These are phyloP conservation scores for Ophiocordyceps camponoti-saundersi DNA, from an alignment of 2,329 filamentous ascomycete genomes.

Conservation along the genomic window DNA sequence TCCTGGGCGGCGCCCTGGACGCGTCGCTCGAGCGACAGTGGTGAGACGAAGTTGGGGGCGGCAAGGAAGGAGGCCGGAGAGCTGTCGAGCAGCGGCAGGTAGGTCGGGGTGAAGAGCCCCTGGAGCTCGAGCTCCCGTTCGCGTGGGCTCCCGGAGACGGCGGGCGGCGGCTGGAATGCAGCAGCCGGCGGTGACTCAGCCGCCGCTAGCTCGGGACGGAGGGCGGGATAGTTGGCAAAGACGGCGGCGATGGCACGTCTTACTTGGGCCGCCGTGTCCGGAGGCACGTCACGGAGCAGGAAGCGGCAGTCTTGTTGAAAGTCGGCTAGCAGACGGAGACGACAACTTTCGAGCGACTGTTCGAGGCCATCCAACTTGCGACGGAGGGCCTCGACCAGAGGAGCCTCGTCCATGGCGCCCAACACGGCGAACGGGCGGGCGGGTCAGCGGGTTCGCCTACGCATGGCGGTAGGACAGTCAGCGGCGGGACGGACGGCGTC, in stretches of 20 bases:
- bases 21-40: slow-evolving; percentile 2
- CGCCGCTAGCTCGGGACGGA: slow-evolving; percentile 19
- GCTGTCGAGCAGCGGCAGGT: slow-evolving; percentile 42
- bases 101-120: slow-evolving; percentile 45
- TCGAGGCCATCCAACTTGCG: slow-evolving; percentile 39
- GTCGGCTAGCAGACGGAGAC: slow-evolving; percentile 37
- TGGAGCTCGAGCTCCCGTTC: slow-evolving; percentile 42
- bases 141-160: slow-evolving; percentile 22
- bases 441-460: slow-evolving; percentile 13
- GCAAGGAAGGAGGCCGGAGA: slow-evolving; percentile 5
- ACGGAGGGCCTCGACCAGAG: slow-evolving; percentile 33
- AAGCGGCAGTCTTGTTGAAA: slow-evolving; percentile 36
- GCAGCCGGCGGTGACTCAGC: slow-evolving; percentile 18
- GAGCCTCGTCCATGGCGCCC: slow-evolving; percentile 21
- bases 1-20: slow-evolving; percentile 5
- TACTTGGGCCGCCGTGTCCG: slow-evolving; percentile 27
- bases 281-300: slow-evolving; percentile 29
- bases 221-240: slow-evolving; percentile 26
- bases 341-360: slow-evolving; percentile 37
- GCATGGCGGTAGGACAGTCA: slow-evolving; percentile 19
- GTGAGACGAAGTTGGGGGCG: not conserved
- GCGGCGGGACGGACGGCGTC: not conserved
- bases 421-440: slow-evolving; percentile 11
- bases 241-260: slow-evolving; percentile 27
- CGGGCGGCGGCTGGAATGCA: slow-evolving; percentile 14